Evolutionary conservation across 2,329 filamentous ascomycete genomes (phyloP), one percentile per base, ranked within the genome.

Genomic region (Colletotrichum brevisporum): DNA sequence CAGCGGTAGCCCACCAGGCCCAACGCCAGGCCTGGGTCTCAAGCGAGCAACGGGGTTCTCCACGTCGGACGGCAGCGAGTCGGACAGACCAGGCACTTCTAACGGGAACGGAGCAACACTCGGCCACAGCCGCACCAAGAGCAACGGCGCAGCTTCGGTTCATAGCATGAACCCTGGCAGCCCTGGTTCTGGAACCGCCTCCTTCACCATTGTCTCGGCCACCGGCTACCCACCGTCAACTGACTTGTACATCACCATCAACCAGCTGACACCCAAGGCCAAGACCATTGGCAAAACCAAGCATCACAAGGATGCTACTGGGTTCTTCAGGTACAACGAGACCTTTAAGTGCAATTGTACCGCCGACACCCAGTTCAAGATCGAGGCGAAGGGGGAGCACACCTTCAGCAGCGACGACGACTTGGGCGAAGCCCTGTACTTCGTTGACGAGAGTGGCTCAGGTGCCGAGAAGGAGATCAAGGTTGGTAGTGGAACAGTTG

Each of bases 241-340:
- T 6, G 94, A 97, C 76, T 83, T 97, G n/a, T 94, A 94, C 75
- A 89, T 97, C 55, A 82, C 88, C 67, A 83, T 97, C 73, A 90
- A 89, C 64, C 89, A 93, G 73, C 77, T 93, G 41, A 84, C 85
- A 4, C 82, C 89, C 54, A 95, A 92, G 80, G 88, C 84, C 57
- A 98, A 96, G 83, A 89, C 92, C 53, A 84, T 99, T 53, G 91
- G 95, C 82, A 98, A 98, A 85, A 98, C 95, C 24, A 97, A 97
- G 79, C 92, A 96, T 72, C 89, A 93, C 83, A 97, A 97, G 80
- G 87, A 91, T 0, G 82, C 88, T 3, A 84, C 83, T 1, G 93
- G 92, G 2, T 82, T 86, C 4, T 88, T 93, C 70, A 86, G 84
- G 18, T 97, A 90, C 78, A 91, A 94, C 71, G 94, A 97, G 78